Evolutionary conservation across 441 rosid species (phyloP).

Genomic region (Geranium incanum): DNA sequence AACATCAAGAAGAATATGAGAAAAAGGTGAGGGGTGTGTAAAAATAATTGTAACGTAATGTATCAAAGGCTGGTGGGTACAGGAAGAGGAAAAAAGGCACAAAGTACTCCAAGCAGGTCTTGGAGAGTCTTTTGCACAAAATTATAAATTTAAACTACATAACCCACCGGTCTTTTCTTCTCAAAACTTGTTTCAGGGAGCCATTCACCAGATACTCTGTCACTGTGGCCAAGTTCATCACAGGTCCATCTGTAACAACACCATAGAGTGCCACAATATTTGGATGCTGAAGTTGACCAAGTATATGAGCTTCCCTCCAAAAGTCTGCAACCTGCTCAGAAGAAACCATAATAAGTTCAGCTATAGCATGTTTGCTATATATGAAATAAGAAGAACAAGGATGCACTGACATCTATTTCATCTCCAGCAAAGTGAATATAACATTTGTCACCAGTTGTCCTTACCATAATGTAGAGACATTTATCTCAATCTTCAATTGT

Average conservation of each 20-base stretch:
- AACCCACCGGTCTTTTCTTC: conserved; percentile 30
- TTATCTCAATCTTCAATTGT: neutral
- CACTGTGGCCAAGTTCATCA: conserved; percentile 30
- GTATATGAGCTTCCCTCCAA: conserved; percentile 41
- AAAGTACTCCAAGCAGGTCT: neutral
- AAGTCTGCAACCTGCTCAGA: conserved; percentile 32
- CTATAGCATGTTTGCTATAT: neutral
- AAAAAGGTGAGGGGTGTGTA: neutral
- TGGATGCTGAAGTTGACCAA: conserved; percentile 40
- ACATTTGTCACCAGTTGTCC: neutral
- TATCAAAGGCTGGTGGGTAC: neutral
- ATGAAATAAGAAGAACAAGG: neutral
- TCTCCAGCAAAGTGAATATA: neutral
- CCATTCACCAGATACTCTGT: conserved; percentile 48
- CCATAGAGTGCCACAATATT: conserved; percentile 43
- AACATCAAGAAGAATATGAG: conserved; percentile 6
- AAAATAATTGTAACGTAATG: neutral
- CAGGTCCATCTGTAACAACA: conserved; percentile 37
- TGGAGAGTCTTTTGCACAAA: neutral
- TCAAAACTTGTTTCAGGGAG: conserved; percentile 36
- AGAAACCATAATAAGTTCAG: neutral
- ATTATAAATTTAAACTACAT: neutral
- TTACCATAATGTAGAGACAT: neutral
- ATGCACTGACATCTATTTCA: neutral
- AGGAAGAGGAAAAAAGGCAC: neutral